These are phyloP conservation scores for Entomortierella chlamydospora DNA, from an alignment of 192 early-diverging fungal species.

Conservation along the genomic window DNA sequence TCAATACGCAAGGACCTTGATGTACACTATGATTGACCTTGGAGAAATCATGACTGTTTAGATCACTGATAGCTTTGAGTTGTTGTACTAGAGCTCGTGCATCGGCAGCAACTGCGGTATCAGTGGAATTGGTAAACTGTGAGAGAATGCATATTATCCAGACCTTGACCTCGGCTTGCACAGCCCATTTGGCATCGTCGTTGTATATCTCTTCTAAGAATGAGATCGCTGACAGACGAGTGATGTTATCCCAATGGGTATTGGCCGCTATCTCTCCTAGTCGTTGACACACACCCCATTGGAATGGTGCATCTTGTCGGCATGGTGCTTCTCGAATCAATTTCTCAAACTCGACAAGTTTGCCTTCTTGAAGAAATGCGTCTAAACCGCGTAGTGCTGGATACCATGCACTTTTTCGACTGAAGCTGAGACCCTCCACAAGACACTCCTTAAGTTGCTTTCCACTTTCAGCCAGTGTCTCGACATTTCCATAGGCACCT, in stretches of 20 bases:
- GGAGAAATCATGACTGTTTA: too few species aligned
- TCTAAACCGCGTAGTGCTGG: slow-evolving; percentile 1
- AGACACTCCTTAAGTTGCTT: background rate
- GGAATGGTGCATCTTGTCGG: background rate
- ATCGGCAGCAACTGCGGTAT: too few species aligned
- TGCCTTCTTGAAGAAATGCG: background rate
- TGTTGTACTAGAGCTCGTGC: too few species aligned
- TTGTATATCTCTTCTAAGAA: slow-evolving; percentile 3
- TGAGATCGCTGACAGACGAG: background rate
- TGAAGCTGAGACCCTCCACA: background rate
- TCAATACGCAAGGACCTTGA: too few species aligned
- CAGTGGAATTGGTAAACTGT: background rate
- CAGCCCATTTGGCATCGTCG: background rate
- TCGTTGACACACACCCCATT: too few species aligned
- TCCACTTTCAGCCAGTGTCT: background rate
- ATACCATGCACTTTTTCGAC: slow-evolving; percentile 4
- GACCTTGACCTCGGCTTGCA: background rate
- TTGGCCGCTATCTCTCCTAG: background rate
- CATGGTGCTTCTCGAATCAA: slow-evolving; percentile 6
- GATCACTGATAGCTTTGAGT: background rate
- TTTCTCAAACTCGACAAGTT: background rate
- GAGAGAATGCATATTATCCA: slow-evolving; percentile 7
- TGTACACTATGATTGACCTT: too few species aligned
- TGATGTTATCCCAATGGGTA: background rate
- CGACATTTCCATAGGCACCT: background rate